Percentiles rank a stretch among this genome's conserved stretches.
Evolutionary conservation across 1,139 yeast species (phyloP).

Genomic region (Diutina ranongensis): DNA sequence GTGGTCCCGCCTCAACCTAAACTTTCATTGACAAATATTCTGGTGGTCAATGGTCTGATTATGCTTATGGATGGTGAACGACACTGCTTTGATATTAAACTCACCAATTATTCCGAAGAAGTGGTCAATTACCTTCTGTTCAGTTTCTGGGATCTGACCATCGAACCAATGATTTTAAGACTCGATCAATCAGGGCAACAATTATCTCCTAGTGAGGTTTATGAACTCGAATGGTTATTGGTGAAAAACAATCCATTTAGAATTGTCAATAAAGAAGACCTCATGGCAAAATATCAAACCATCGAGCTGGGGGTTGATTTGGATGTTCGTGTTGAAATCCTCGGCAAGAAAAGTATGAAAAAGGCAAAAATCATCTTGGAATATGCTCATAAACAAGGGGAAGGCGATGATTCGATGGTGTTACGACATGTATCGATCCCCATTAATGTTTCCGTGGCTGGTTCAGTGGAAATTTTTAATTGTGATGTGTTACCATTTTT

Average conservation of each 20-base stretch:
- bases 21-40: constrained; percentile 39
- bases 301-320: constrained; percentile 23
- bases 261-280: constrained; percentile 28
- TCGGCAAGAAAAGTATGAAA: constrained; percentile 66
- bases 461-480: constrained; percentile 64
- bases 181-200: constrained; percentile 13
- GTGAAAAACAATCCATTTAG: constrained; percentile 47
- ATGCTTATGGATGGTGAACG: constrained; percentile 79
- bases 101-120: constrained; percentile 49
- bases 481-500: constrained; percentile 55
- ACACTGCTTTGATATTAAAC: constrained; percentile 34
- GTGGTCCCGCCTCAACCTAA: constrained; percentile 63
- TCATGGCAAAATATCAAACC: constrained; percentile 19
- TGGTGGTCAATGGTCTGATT: constrained; percentile 54
- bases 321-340: constrained; percentile 43
- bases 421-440: constrained; percentile 40
- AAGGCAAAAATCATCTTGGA: constrained; percentile 57
- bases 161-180: constrained; percentile 44
- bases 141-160: constrained; percentile 61
- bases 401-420: neutral
- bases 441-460: constrained; percentile 52
- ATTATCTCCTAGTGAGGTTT: constrained; percentile 48
- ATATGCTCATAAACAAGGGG: constrained; percentile 35
- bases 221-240: constrained; percentile 66
- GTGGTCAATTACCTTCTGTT: constrained; percentile 47